phyloP scores from a whole-genome alignment of 1,139 yeast species.

The Diutina sp. region DNA sequence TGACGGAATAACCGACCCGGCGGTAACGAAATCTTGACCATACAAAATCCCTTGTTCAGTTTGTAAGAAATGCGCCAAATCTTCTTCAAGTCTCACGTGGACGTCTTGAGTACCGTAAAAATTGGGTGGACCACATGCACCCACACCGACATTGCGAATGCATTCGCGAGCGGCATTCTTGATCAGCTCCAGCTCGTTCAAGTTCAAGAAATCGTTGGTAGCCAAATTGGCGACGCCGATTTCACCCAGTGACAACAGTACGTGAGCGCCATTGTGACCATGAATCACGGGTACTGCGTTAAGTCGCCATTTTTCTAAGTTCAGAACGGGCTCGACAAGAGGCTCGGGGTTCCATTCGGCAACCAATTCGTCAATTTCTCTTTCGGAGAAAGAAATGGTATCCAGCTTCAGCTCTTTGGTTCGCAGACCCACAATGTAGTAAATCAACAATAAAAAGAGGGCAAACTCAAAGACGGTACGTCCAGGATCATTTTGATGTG shows the following conservation, averaged over 20 bases:
- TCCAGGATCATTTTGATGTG: constrained; percentile 89
- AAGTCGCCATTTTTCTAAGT: constrained; percentile 48
- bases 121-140: constrained; percentile 98
- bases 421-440: constrained; percentile 74
- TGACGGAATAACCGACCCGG: constrained; percentile 94
- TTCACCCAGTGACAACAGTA: constrained; percentile 10
- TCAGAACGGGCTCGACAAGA: constrained; percentile 42
- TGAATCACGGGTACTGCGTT: constrained; percentile 21
- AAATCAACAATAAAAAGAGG: constrained; percentile 70
- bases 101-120: constrained; percentile 94
- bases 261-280: constrained; percentile 44
- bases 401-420: constrained; percentile 70
- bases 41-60: constrained; percentile 73
- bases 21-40: constrained; percentile 87
- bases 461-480: constrained; percentile 75
- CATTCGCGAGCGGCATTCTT: constrained; percentile 43
- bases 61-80: constrained; percentile 61
- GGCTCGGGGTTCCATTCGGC: constrained; percentile 92
- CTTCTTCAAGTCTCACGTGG: constrained; percentile 71
- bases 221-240: constrained; percentile 48
- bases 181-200: constrained; percentile 35
- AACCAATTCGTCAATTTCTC: constrained; percentile 72
- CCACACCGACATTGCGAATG: constrained; percentile 74
- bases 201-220: constrained; percentile 48
- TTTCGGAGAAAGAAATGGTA: constrained; percentile 46